Evolutionary conservation across 257 asterid genomes (phyloP).

Genomic region (Henckelia pumila): DNA sequence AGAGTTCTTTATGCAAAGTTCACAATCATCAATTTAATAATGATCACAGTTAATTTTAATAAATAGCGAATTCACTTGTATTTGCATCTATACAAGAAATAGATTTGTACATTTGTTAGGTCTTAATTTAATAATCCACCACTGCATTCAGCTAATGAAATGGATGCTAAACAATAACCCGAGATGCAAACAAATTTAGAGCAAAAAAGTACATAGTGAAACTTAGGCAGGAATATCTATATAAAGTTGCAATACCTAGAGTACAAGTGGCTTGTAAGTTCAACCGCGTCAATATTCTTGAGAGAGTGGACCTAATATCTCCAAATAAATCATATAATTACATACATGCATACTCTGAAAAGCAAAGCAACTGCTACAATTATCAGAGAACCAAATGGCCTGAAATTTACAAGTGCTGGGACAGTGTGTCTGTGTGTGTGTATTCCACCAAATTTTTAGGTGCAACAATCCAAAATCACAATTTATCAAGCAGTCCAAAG

Average conservation of each 20-base stretch:
- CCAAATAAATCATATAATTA: constrained; percentile 35
- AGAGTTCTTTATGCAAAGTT: background rate
- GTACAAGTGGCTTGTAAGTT: constrained; percentile 58
- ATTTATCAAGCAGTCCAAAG: no score
- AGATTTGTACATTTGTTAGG: background rate
- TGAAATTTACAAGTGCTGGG: background rate
- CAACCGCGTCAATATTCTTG: constrained; percentile 89
- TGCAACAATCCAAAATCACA: background rate
- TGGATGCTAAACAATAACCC: constrained; percentile 12
- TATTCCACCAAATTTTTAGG: background rate
- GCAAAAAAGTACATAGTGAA: constrained; percentile 5
- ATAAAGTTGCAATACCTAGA: constrained; percentile 56
- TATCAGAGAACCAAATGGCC: background rate
- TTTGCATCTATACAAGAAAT: background rate
- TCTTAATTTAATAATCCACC: background rate
- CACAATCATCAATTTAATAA: background rate
- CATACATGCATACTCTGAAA: constrained; percentile 19
- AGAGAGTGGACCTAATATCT: constrained; percentile 68
- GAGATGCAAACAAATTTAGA: background rate
- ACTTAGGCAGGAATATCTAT: constrained; percentile 18
- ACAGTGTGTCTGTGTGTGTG: background rate
- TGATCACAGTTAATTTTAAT: no score
- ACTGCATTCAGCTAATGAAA: background rate
- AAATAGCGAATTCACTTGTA: background rate
- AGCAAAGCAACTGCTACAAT: background rate